Percentiles rank a stretch among this genome's conserved stretches.
Conservation (phyloP, 108 stramenopile genomes). For the Fistulifera solaris region DNA sequence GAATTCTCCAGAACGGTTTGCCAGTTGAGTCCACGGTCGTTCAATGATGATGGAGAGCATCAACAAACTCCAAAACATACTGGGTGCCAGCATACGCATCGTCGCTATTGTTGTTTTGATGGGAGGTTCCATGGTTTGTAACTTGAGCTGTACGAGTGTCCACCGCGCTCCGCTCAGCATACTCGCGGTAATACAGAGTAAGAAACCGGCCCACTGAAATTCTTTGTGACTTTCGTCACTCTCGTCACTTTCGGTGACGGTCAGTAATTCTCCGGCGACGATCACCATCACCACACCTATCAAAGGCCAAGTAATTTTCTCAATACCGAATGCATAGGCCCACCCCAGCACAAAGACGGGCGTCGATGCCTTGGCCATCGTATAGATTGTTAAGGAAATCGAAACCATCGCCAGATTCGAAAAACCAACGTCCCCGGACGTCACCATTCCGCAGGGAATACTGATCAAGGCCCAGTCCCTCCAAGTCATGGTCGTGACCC, state of each 20-base stretch:
- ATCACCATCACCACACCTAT: conserved; percentile 59
- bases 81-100: conserved; percentile 69
- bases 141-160: conserved; percentile 78
- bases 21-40: conserved; percentile 49
- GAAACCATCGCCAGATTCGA: conserved; percentile 69
- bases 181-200: conserved; percentile 54
- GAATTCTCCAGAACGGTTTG: conserved; percentile 11
- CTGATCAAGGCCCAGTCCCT: conserved; percentile 42
- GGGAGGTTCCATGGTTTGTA: conserved; percentile 73
- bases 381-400: conserved; percentile 81
- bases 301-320: conserved; percentile 66
- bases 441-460: conserved; percentile 76
- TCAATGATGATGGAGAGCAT: conserved; percentile 53
- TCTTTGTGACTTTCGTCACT: conserved; percentile 31
- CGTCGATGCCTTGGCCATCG: conserved; percentile 81
- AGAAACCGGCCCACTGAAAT: conserved; percentile 43
- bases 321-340: conserved; percentile 77
- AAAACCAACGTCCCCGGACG: conserved; percentile 71
- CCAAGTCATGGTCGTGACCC: conserved; percentile 64
- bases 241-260: conserved; percentile 56
- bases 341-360: conserved; percentile 76
- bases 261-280: conserved; percentile 65
- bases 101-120: conserved; percentile 68
- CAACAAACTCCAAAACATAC: conserved; percentile 72
- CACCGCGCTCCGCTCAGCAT: conserved; percentile 70